These are phyloP conservation scores for Lactarius akahatsu DNA, from an alignment of 768 basidiomycete genomes.

Conservation along the genomic window DNA sequence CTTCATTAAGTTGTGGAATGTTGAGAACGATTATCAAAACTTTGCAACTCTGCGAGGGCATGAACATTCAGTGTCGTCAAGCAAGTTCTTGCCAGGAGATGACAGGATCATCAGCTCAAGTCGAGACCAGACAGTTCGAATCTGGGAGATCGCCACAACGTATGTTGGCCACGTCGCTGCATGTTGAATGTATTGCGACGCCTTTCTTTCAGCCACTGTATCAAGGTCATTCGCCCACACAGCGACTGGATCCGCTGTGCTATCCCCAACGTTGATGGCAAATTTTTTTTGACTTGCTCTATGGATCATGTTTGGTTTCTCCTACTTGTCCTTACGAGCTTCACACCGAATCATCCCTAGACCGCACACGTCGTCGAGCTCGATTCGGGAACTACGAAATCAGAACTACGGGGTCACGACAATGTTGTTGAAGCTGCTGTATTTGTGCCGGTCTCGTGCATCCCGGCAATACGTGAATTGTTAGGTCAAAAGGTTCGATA, in stretches of 20 bases:
- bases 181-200: not conserved
- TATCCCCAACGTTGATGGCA: slow-evolving; percentile 42
- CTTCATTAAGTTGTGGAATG: slow-evolving; percentile 59
- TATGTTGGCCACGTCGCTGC: slow-evolving; percentile 32
- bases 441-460: slow-evolving; percentile 47
- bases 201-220: slow-evolving; percentile 44
- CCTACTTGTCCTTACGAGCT: not conserved
- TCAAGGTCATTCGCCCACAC: slow-evolving; percentile 51
- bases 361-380: slow-evolving; percentile 54
- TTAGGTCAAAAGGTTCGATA: slow-evolving; percentile 43
- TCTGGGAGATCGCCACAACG: slow-evolving; percentile 59
- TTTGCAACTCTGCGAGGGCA: slow-evolving; percentile 55
- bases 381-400: slow-evolving; percentile 47
- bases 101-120: slow-evolving; percentile 53
- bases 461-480: slow-evolving; percentile 49
- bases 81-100: slow-evolving; percentile 53
- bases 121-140: slow-evolving; percentile 52
- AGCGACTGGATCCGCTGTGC: slow-evolving; percentile 51
- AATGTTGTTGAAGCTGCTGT: slow-evolving; percentile 52
- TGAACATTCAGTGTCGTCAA: slow-evolving; percentile 57
- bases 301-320: slow-evolving; percentile 50
- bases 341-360: slow-evolving; percentile 34
- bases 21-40: slow-evolving; percentile 55
- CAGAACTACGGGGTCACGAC: slow-evolving; percentile 55
- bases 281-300: slow-evolving; percentile 49